Base-by-base conservation (phyloP, 2,329 filamentous ascomycete species). In the Ophiostoma angusticollis region DNA sequence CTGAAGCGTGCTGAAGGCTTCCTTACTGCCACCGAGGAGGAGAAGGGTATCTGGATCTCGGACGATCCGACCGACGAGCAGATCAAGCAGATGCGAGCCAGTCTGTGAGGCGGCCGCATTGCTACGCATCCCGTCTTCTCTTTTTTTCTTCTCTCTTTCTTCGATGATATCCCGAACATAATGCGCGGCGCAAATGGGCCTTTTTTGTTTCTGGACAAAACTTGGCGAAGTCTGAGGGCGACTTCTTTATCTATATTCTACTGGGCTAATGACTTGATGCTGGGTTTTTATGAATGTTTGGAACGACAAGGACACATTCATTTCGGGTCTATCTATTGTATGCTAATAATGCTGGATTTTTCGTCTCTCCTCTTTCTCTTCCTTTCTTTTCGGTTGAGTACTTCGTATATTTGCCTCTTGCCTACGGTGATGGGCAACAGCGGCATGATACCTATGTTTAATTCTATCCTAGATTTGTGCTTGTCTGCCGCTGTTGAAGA, bases 1-100 rank as follows among this genome's bases (percentile, higher is more conserved):
- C 59, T 96, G 55, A 80, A 82, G 58, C 75, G 89, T 23, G 85
- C 87, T n/a, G 76, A 93, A 49, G 89, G 81, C 21, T 79, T 96
- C 54, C 78, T 79, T 49, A 70, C 69, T 45, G 80, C 86, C 5
- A 89, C 81, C 0, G 77, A 82, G 1, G 84, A 89, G 50, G 87
- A 95, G 67, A 87, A 85, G 58, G 89, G 87, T 1, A 72, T 78
- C 7, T 94, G 84, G 84, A 60, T 86, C 41, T 76, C 77, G 0
- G 79, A 86, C 46, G 80, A 84, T 54, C 72, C 78, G 4, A 74
- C 69, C 2, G 65, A 71, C 40, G 70, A 74, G 42, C 69, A 80
- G 52, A 55, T 76, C 44, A 64, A 71, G 55, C 64, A 70, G 54
- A 72, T 80, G 68, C 36, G 42, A 30, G 27, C 30, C 5, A 16